Evolutionary conservation across 805 yeast genomes (phyloP), one percentile per base, ranked within the genome.

Genomic region (Ogataea ramenticola): DNA sequence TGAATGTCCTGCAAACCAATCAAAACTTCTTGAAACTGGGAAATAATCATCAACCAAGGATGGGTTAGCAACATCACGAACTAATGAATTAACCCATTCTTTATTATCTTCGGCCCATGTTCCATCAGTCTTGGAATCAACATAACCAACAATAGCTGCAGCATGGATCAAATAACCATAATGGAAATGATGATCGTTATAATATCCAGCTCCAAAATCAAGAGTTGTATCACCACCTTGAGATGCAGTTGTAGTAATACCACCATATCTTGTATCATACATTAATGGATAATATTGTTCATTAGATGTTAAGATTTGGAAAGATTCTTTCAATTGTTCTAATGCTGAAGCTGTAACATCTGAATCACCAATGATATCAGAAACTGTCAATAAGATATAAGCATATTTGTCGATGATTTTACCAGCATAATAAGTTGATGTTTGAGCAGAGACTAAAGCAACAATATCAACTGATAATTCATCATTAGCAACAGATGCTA

Each of bases 1-100:
- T 0, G 89, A 81, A 57, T 84, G 90, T 1, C 91, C 91, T 53
- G 75, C 75, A 56, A 65, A 84, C 86, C 86, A 84, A 56, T 82
- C 87, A 62, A 82, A 83, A 8, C 79, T 71, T 55, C 90, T 71
- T 38, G 70, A 80, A 16, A 75, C 80, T 7, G 89, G 89, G 64
- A 82, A 83, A 52, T 60, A 73, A 2, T 57, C 51, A 52, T 84
- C 90, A 7, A 65, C 62, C 15, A 64, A 65, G 6, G 68, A 63
- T 4, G 86, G 85, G 49, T 77, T 79, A 3, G 85, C 81, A 47
- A 74, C 77, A 62, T 83, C 90, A 61, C 89, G 71, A n/a, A 80
- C 58, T 44, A 83, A 66, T 14, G 76, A 65, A 39, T 71, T 74
- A 14, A 76, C 80, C 72, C 83, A 82, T 29, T 67, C 64, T 47